phyloP scores from a whole-genome alignment of 192 early-diverging fungal genomes.

The Coemansia sp. region DNA sequence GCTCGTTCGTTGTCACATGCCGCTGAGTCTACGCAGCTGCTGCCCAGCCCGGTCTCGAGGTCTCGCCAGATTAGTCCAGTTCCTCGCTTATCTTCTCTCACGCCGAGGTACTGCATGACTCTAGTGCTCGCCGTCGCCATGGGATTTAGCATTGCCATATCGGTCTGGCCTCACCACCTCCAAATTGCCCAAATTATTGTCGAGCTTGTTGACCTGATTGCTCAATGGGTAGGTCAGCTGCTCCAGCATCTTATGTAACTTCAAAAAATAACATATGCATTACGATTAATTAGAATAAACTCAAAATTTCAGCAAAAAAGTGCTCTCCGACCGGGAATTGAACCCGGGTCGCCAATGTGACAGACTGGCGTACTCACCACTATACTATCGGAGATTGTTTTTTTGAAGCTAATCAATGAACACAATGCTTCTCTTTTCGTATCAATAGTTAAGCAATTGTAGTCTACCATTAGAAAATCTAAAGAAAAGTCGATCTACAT shows the following conservation, averaged over 20 bases:
- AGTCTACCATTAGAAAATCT: no score
- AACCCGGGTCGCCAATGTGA: conserved; percentile 42
- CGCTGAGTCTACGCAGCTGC: conserved; percentile 16
- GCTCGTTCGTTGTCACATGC: background rate
- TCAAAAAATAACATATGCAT: background rate
- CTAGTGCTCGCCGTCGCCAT: conserved; percentile 15
- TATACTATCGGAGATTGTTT: conserved; percentile 28
- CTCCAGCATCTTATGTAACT: conserved; percentile 2
- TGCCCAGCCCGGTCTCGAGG: conserved; percentile 5
- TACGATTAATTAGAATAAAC: background rate
- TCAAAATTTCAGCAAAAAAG: conserved; percentile 16
- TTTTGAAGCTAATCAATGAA: background rate
- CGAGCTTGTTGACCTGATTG: conserved; percentile 39
- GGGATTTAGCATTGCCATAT: conserved; percentile 18
- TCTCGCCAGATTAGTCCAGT: background rate
- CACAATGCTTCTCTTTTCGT: background rate
- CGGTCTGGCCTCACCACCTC: conserved; percentile 35
- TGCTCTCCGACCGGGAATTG: conserved; percentile 40
- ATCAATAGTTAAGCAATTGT: no score
- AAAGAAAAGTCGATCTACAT: no score
- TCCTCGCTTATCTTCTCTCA: background rate
- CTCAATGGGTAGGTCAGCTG: conserved; percentile 41
- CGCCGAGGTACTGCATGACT: background rate
- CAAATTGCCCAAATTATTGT: conserved; percentile 23
- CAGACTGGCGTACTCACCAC: conserved; percentile 39